A percentile compares a stretch with the other conserved stretches of the same genome.
phyloP scores from a whole-genome alignment of 371 early-diverging fungal species.

The Saksenaea oblongispora region DNA sequence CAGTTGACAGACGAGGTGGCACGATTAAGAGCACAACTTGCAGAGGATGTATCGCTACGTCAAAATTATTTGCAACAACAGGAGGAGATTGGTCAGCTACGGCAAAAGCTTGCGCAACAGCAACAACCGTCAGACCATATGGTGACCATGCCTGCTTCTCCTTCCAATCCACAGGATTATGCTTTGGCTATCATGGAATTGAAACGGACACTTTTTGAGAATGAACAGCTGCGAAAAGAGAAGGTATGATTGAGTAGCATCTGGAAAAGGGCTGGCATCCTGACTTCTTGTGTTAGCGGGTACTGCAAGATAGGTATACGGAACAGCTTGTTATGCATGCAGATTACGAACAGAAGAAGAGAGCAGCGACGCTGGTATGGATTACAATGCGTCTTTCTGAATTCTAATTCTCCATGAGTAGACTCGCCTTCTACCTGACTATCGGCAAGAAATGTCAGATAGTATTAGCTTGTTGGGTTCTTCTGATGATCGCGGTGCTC shows the following conservation, averaged over 20 bases:
- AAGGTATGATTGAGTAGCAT: neutral
- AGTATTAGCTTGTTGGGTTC: neutral
- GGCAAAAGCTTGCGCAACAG: neutral
- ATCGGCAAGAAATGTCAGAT: neutral
- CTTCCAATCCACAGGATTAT: neutral
- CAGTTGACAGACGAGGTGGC: neutral
- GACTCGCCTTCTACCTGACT: neutral
- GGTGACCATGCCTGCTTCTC: neutral
- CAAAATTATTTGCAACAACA: neutral
- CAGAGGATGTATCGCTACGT: neutral
- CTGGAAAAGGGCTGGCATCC: neutral
- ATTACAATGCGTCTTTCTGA: neutral
- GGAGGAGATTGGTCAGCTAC: neutral
- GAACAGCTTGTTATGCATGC: conserved; percentile 9
- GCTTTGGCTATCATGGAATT: neutral
- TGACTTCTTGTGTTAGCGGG: conserved; percentile 2
- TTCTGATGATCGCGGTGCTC: neutral
- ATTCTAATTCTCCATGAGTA: neutral
- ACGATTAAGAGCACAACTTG: neutral
- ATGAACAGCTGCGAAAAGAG: conserved; percentile 2
- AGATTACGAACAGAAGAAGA: neutral
- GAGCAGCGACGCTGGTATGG: neutral
- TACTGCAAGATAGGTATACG: conserved; percentile 7
- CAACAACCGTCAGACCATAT: neutral
- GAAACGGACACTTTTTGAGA: neutral